Evolutionary conservation across 495 filamentous ascomycete species (phyloP).

Genomic region (Xylaria bambusicola): DNA sequence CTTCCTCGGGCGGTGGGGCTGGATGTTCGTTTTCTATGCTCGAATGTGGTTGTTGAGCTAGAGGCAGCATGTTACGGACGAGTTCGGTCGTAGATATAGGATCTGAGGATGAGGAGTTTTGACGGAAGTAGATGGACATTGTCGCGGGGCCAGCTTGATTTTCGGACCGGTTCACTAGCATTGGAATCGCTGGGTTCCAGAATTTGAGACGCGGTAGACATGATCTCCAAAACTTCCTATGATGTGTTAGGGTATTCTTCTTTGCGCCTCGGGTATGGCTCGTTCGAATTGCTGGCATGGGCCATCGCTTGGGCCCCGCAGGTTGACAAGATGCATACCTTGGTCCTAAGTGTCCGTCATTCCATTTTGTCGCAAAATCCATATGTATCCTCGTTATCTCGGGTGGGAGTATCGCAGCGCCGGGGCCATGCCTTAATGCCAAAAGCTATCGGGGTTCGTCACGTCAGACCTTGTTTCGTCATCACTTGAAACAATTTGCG

Average conservation of each 20-base stretch:
- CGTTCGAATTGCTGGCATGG: conserved; percentile 2
- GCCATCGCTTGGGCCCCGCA: background rate
- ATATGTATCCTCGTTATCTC: conserved; percentile 84
- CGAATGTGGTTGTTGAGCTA: conserved; percentile 38
- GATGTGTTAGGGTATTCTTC: no score
- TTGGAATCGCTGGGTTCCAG: conserved; percentile 82
- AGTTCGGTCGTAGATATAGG: conserved; percentile 24
- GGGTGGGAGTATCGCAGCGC: conserved; percentile 76
- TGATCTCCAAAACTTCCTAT: conserved; percentile 84
- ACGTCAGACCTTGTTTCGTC: conserved; percentile 4
- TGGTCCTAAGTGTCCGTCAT: conserved; percentile 76
- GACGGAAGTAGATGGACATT: conserved; percentile 73
- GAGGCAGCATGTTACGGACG: conserved; percentile 26
- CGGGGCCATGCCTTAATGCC: conserved; percentile 70
- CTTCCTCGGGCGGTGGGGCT: conserved; percentile 44
- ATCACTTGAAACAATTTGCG: no score
- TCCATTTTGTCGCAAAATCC: conserved; percentile 68
- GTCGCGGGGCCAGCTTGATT: conserved; percentile 61
- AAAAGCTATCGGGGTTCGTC: conserved; percentile 58
- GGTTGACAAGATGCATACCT: conserved; percentile 52
- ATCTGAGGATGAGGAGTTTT: conserved; percentile 29
- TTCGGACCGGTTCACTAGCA: conserved; percentile 71
- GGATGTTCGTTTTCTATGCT: conserved; percentile 35
- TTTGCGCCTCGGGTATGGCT: no score
- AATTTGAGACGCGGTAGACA: conserved; percentile 87